A percentile compares a stretch with the other conserved stretches of the same genome.
phyloP scores from a whole-genome alignment of 2,329 filamentous ascomycete genomes.

The Pseudogymnoascus sp. region DNA sequence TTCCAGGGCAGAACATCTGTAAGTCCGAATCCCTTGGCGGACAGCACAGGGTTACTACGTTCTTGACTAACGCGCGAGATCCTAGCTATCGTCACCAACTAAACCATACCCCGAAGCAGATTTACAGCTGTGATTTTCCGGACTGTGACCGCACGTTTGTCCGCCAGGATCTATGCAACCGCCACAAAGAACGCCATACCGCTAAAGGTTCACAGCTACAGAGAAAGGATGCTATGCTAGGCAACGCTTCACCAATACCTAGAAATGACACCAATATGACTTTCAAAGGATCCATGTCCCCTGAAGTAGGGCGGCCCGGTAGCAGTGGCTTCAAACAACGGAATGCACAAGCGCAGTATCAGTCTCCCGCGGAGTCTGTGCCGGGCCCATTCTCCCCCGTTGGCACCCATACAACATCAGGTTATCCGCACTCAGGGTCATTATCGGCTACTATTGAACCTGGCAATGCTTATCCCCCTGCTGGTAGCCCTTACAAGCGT shows the following conservation, averaged over 20 bases:
- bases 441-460: constrained; percentile 20
- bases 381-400: constrained; percentile 24
- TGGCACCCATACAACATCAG: constrained; percentile 22
- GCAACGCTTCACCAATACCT: constrained; percentile 33
- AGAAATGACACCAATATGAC: background rate
- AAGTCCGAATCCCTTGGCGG: constrained; percentile 32
- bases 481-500: constrained; percentile 19
- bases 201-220: constrained; percentile 70
- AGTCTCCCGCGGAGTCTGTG: constrained; percentile 24
- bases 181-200: constrained; percentile 72
- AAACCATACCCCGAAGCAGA: constrained; percentile 93
- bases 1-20: constrained; percentile 91
- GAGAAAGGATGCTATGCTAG: constrained; percentile 60
- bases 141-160: constrained; percentile 89
- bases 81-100: constrained; percentile 76
- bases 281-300: constrained; percentile 22
- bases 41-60: constrained; percentile 14
- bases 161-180: constrained; percentile 82
- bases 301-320: constrained; percentile 24
- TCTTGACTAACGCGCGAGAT: constrained; percentile 6
- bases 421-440: constrained; percentile 21
- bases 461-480: constrained; percentile 15
- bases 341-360: constrained; percentile 23
- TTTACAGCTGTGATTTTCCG: constrained; percentile 86
- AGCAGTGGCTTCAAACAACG: constrained; percentile 20